These are phyloP conservation scores for Andrographis paniculata DNA, from an alignment of 305 asterid species.

Conservation along the genomic window DNA sequence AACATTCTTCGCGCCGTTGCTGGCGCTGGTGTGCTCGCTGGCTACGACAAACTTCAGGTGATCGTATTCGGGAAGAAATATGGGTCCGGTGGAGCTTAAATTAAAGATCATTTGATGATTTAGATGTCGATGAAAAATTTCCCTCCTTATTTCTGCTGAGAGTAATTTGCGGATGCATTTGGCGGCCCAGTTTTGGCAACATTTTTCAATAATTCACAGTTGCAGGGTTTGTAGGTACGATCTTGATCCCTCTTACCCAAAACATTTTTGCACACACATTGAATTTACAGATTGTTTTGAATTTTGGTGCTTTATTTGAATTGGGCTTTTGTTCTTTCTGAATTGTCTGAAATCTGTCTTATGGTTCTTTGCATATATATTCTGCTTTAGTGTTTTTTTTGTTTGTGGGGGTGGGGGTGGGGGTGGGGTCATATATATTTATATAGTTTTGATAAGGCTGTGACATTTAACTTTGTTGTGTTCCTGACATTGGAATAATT, in stretches of 20 bases:
- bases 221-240: too few relatives aligned
- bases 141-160: slow-evolving; percentile 20
- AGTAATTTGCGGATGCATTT: not conserved
- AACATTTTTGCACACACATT: too few relatives aligned
- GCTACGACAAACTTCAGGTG: slow-evolving; percentile 87
- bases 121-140: slow-evolving; percentile 58
- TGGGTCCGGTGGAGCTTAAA: slow-evolving; percentile 78
- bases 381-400: too few relatives aligned
- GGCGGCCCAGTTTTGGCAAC: too few relatives aligned
- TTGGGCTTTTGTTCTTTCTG: too few relatives aligned
- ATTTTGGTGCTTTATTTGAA: too few relatives aligned
- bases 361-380: too few relatives aligned
- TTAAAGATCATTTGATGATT: slow-evolving; percentile 7
- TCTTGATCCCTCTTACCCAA: too few relatives aligned
- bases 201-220: too few relatives aligned
- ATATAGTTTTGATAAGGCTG: slow-evolving; percentile 16
- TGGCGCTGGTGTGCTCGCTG: slow-evolving; percentile 89
- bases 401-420: too few relatives aligned
- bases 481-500: slow-evolving; percentile 29
- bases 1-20: slow-evolving; percentile 86
- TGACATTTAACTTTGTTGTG: slow-evolving; percentile 17
- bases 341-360: too few relatives aligned
- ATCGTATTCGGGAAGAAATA: slow-evolving; percentile 77
- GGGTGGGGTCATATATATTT: slow-evolving; percentile 7
- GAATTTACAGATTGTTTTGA: too few relatives aligned